Evolutionary conservation across 2,329 filamentous ascomycete species (phyloP).

Genomic region (Cytospora schulzeri): DNA sequence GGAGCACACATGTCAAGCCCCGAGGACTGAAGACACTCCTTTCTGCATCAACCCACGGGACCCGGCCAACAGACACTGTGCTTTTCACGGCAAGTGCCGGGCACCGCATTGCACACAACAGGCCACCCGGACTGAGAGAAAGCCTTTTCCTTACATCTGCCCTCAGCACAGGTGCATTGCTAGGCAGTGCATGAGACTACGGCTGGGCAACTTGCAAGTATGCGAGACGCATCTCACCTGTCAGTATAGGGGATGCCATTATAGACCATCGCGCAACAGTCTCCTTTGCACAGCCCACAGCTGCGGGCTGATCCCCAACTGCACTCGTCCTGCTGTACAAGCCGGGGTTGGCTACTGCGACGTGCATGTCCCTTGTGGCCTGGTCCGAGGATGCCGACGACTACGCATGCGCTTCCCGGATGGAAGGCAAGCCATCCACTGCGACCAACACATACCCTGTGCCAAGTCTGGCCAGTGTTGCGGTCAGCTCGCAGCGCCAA

Average conservation of each 20-base stretch:
- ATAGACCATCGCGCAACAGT: conserved; percentile 7
- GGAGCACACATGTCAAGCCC: conserved; percentile 25
- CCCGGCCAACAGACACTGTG: conserved; percentile 22
- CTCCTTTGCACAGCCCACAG: conserved; percentile 19
- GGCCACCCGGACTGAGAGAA: conserved; percentile 14
- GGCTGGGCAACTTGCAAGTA: background rate
- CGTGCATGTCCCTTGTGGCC: conserved; percentile 17
- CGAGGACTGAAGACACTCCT: conserved; percentile 14
- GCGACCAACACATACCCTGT: conserved; percentile 17
- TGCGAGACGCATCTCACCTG: conserved; percentile 25
- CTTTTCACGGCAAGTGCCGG: conserved; percentile 25
- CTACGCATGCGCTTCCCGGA: conserved; percentile 12
- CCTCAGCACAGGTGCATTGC: conserved; percentile 16
- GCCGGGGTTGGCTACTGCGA: conserved; percentile 10
- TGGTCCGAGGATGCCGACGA: conserved; percentile 17
- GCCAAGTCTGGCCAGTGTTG: conserved; percentile 11
- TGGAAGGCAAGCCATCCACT: conserved; percentile 17
- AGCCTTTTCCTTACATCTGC: conserved; percentile 23
- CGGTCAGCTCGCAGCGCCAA: conserved; percentile 4
- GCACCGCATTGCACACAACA: conserved; percentile 7
- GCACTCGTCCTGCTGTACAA: conserved; percentile 4
- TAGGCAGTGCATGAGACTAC: conserved; percentile 2
- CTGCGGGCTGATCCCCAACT: conserved; percentile 17
- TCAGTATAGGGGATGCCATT: conserved; percentile 8
- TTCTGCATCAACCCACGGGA: conserved; percentile 27